Conservation (phyloP, 2,329 filamentous ascomycete species). For the Aureobasidium sp. region DNA sequence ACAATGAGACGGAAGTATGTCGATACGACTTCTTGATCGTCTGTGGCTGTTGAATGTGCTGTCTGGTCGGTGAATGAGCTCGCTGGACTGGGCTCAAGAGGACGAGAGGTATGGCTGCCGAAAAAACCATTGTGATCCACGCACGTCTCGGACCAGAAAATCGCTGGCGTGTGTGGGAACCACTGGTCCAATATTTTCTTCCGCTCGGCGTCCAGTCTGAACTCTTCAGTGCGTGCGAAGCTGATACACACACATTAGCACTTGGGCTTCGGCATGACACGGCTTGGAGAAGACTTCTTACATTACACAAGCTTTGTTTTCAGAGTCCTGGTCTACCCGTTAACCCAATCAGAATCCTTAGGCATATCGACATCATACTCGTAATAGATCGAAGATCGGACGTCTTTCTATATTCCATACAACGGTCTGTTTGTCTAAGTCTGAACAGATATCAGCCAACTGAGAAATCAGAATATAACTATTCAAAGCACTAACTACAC, state of each 20-base stretch:
- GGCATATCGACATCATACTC: not conserved
- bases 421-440: not conserved
- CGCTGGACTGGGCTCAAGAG: not conserved
- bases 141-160: not conserved
- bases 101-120: not conserved
- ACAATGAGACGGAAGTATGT: not conserved
- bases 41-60: not conserved
- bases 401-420: not conserved
- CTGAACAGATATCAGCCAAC: no score
- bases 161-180: not conserved
- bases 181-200: not conserved
- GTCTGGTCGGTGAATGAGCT: not conserved
- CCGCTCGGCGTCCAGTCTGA: not conserved
- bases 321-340: not conserved
- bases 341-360: not conserved
- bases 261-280: no score
- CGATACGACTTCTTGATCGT: not conserved
- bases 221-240: not conserved
- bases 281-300: not conserved
- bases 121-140: not conserved
- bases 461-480: no score
- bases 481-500: not conserved
- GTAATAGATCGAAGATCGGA: not conserved
- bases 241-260: not conserved
- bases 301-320: not conserved